Evolutionary conservation across 495 filamentous ascomycete species (phyloP).

Genomic region (Aspergillus bertholletiae): DNA sequence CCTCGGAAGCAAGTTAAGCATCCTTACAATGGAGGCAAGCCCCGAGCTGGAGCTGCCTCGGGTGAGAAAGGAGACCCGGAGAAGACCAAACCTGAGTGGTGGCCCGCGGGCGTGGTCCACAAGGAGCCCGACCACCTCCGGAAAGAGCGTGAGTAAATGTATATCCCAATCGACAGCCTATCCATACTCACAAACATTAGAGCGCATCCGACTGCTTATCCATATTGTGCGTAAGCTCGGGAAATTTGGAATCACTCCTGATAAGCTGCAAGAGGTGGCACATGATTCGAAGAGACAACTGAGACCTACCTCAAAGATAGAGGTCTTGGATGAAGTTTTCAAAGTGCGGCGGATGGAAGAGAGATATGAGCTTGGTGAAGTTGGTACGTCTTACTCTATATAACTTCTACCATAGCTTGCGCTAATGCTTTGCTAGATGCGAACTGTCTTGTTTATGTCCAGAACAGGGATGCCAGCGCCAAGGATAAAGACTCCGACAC

Average conservation of each 20-base stretch:
- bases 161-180: background rate
- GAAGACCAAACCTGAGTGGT: constrained; percentile 71
- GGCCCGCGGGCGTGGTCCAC: constrained; percentile 65
- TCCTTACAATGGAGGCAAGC: constrained; percentile 68
- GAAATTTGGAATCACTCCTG: constrained; percentile 32
- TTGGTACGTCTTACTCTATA: constrained; percentile 35
- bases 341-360: constrained; percentile 52
- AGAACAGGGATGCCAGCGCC: constrained; percentile 34
- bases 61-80: constrained; percentile 47
- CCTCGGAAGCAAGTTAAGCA: constrained; percentile 82
- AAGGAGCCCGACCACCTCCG: constrained; percentile 82
- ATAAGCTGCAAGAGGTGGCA: constrained; percentile 41
- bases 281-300: constrained; percentile 39
- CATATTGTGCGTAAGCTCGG: constrained; percentile 45
- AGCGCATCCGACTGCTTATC: constrained; percentile 38
- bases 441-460: constrained; percentile 35
- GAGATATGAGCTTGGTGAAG: constrained; percentile 47
- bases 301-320: constrained; percentile 31
- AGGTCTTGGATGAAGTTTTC: constrained; percentile 51
- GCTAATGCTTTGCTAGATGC: constrained; percentile 21
- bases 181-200: constrained; percentile 16
- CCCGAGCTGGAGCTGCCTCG: constrained; percentile 30
- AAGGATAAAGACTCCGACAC: constrained; percentile 39
- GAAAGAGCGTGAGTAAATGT: constrained; percentile 62
- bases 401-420: background rate